Percentiles rank a stretch among this genome's conserved stretches.
Evolutionary conservation across 176 grass and related monocot genomes (phyloP).

Genomic region (Avena atlantica): DNA sequence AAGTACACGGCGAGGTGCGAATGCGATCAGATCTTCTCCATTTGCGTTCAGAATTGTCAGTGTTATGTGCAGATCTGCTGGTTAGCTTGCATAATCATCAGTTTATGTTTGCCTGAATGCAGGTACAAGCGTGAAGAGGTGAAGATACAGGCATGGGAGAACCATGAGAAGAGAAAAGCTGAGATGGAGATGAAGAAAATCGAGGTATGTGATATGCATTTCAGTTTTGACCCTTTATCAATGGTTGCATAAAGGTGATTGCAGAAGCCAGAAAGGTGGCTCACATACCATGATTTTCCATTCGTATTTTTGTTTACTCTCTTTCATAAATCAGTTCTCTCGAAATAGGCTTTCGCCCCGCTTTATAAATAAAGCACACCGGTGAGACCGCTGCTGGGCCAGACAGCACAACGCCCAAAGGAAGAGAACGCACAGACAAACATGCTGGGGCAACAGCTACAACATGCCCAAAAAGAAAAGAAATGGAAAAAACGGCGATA

Average conservation of each 20-base stretch:
- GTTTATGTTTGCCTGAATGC: background rate
- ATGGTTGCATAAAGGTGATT: no score
- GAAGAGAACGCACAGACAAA: no score
- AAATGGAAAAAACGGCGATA: no score
- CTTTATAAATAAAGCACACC: no score
- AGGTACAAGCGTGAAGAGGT: conserved; percentile 91
- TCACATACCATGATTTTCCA: background rate
- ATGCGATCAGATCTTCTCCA: background rate
- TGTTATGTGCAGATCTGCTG: no score
- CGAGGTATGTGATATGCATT: conserved; percentile 56
- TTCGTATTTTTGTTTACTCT: background rate
- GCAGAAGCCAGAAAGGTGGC: no score
- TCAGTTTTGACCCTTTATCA: background rate
- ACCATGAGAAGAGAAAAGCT: conserved; percentile 88
- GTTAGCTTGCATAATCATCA: background rate
- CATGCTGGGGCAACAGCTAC: no score
- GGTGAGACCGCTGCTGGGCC: no score
- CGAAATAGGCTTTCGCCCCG: no score
- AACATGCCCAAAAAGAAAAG: no score
- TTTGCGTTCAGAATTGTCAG: background rate
- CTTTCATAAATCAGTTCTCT: no score
- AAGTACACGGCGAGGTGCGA: conserved; percentile 73
- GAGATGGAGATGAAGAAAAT: conserved; percentile 86
- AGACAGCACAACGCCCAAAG: no score
- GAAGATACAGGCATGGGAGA: conserved; percentile 96